Evolutionary conservation across 208 protist genomes (phyloP).

Genomic region (Entamoeba histolytica): DNA sequence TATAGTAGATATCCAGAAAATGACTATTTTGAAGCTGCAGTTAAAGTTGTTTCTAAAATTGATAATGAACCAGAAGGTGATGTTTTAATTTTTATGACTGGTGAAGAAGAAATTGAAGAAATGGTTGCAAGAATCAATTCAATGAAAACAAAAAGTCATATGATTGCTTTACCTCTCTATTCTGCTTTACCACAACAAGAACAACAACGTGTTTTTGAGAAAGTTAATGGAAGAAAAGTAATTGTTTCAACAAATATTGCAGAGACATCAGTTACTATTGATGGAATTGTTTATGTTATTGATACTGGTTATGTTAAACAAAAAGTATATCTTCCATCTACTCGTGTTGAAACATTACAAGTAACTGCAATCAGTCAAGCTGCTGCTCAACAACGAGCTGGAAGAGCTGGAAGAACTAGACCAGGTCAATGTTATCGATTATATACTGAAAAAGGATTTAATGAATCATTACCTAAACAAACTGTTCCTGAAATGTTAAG

Average conservation of each 20-base stretch:
- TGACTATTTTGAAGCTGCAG: constrained; percentile 7
- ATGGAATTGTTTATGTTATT: constrained; percentile 39
- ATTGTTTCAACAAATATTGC: constrained; percentile 45
- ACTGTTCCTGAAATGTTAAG: background rate
- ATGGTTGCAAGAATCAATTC: background rate
- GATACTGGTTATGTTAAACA: constrained; percentile 27
- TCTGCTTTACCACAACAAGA: constrained; percentile 2
- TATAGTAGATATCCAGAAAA: constrained; percentile 3
- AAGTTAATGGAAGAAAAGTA: background rate
- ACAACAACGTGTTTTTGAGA: constrained; percentile 1
- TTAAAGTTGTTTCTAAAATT: background rate
- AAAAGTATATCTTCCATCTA: constrained; percentile 79
- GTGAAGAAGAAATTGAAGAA: constrained; percentile 24
- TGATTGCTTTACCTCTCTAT: constrained; percentile 5
- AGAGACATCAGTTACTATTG: constrained; percentile 48
- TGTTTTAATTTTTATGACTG: constrained; percentile 22
- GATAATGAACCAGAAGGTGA: background rate
- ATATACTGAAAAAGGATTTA: constrained; percentile 36
- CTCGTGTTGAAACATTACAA: constrained; percentile 75
- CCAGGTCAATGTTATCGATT: constrained; percentile 84
- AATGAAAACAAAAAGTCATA: background rate
- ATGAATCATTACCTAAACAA: background rate
- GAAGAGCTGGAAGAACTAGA: constrained; percentile 41
- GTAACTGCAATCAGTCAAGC: constrained; percentile 41
- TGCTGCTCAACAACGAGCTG: constrained; percentile 39